Conservation (phyloP, 2,329 filamentous ascomycete species). For the Cordyceps cateniannulata region DNA sequence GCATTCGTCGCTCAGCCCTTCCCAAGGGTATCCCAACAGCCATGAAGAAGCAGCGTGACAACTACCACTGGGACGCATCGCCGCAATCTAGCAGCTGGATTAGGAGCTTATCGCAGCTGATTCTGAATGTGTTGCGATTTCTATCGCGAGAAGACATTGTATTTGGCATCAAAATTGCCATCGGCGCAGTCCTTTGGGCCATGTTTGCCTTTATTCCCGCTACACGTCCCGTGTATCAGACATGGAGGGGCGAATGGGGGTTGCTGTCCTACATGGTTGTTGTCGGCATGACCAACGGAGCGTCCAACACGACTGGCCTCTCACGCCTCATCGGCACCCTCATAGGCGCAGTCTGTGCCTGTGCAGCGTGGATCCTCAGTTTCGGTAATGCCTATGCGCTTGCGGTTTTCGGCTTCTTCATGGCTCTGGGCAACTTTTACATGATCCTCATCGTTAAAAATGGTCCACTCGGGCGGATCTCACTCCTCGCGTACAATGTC, state of each 20-base stretch:
- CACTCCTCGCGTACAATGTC: conserved; percentile 92
- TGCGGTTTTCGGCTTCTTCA: conserved; percentile 74
- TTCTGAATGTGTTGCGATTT: conserved; percentile 41
- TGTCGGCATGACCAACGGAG: conserved; percentile 94
- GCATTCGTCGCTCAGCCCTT: conserved; percentile 46
- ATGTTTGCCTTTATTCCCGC: conserved; percentile 77
- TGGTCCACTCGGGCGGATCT: conserved; percentile 87
- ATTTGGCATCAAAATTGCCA: conserved; percentile 89
- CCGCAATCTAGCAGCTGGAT: conserved; percentile 39
- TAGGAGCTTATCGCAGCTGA: conserved; percentile 37
- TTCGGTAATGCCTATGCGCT: conserved; percentile 68
- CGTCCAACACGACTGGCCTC: conserved; percentile 86
- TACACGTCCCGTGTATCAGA: conserved; percentile 73
- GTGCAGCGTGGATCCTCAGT: conserved; percentile 71
- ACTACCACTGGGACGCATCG: conserved; percentile 50
- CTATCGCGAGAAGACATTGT: conserved; percentile 51
- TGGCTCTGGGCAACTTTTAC: conserved; percentile 80
- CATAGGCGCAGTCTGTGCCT: conserved; percentile 69
- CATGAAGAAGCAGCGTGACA: conserved; percentile 46
- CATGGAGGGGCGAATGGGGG: conserved; percentile 96
- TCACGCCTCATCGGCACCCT: conserved; percentile 83
- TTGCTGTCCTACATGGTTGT: conserved; percentile 96
- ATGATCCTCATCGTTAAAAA: conserved; percentile 80
- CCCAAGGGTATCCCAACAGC: conserved; percentile 50
- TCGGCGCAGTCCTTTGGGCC: conserved; percentile 83